Percentiles rank a stretch among this genome's conserved stretches.
Conservation (phyloP, 306 rosid species). For the Fagus sylvatica region DNA sequence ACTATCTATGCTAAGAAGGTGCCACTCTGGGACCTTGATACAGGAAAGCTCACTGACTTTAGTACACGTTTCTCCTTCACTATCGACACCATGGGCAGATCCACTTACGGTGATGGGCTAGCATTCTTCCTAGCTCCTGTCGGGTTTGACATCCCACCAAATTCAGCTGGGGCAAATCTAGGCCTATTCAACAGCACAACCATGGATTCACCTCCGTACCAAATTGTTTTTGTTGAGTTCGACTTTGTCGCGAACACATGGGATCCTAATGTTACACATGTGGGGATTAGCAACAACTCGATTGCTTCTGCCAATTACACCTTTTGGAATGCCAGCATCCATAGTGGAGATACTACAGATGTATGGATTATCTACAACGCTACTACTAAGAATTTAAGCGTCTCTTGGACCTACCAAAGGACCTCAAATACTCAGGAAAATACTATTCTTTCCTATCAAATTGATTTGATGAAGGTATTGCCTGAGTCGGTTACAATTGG, state of each 20-base stretch:
- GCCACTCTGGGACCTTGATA: conserved; percentile 6
- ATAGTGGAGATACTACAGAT: background rate
- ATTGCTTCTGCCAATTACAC: background rate
- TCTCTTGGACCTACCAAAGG: conserved; percentile 9
- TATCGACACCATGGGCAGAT: background rate
- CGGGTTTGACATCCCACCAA: conserved; percentile 15
- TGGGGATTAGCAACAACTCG: background rate
- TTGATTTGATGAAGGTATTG: conserved; percentile 8
- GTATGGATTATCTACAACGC: conserved; percentile 8
- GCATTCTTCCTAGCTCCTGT: conserved; percentile 17
- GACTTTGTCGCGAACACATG: background rate
- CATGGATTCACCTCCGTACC: background rate
- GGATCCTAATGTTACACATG: background rate
- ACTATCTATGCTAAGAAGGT: background rate
- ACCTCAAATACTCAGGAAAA: background rate
- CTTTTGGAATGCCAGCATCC: conserved; percentile 11
- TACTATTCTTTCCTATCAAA: background rate
- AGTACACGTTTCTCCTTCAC: conserved; percentile 2
- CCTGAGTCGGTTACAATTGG: conserved; percentile 14
- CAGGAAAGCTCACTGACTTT: conserved; percentile 12
- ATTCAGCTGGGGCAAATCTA: background rate
- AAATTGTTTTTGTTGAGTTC: background rate
- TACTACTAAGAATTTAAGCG: conserved; percentile 9
- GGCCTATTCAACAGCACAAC: background rate
- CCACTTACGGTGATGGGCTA: background rate